phyloP scores from a whole-genome alignment of 2,329 filamentous ascomycete genomes.

The Colletotrichum euphorbiae region DNA sequence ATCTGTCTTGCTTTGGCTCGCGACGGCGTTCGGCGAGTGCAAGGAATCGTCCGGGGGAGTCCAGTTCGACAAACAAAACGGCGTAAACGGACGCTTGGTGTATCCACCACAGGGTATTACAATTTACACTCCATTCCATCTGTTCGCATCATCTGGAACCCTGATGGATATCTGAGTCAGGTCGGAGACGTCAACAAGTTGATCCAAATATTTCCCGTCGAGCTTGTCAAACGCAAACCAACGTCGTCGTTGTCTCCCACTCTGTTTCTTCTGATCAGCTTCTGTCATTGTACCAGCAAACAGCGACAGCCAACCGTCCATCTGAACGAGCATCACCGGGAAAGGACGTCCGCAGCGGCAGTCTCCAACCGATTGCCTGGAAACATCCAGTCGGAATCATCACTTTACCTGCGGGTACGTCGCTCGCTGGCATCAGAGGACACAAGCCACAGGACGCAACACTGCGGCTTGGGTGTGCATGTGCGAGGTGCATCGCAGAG shows the following conservation, averaged over 20 bases:
- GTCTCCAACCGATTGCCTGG: slow-evolving; percentile 13
- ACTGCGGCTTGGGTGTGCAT: background rate
- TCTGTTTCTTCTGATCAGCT: background rate
- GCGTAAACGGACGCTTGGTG: slow-evolving; percentile 3
- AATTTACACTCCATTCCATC: slow-evolving; percentile 16
- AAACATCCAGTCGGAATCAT: slow-evolving; percentile 12
- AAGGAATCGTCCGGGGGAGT: background rate
- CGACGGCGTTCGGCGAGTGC: background rate
- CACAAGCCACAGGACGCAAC: slow-evolving; percentile 4
- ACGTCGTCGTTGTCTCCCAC: background rate
- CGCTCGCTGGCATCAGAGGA: background rate
- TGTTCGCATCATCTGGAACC: slow-evolving; percentile 29
- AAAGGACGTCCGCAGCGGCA: slow-evolving; percentile 2
- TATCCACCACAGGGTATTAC: slow-evolving; percentile 25
- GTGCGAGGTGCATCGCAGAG: slow-evolving; percentile 1
- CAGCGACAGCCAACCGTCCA: background rate
- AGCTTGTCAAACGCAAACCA: slow-evolving; percentile 27
- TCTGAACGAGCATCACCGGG: background rate
- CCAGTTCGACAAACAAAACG: slow-evolving; percentile 18
- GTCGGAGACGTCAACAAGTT: slow-evolving; percentile 16
- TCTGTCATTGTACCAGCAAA: slow-evolving; percentile 18
- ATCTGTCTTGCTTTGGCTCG: background rate
- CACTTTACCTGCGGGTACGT: background rate
- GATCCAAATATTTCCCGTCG: slow-evolving; percentile 27
- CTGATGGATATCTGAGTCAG: slow-evolving; percentile 39